Base-by-base conservation (phyloP, 2,329 filamentous ascomycete species). In the Zymoseptoria tritici region DNA sequence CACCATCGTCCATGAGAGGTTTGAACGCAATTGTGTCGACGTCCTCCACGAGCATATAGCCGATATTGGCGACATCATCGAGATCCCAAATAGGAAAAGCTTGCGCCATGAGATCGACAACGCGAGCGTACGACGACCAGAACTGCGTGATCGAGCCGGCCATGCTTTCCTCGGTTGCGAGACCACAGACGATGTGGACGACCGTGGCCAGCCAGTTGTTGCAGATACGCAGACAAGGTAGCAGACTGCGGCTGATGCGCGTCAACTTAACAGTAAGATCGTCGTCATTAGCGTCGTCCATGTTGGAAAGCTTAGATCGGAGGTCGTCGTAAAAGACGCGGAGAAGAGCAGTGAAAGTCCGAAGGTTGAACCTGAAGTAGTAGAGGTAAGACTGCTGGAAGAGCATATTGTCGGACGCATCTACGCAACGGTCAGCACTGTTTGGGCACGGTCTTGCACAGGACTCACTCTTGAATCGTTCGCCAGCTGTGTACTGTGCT, bases 341-440 rank as follows among this genome's bases (percentile, higher is more conserved):
- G 52, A 92, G 82, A 31, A 96, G 79, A 0, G 83, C 83, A 58
- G 86, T 83, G 67, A 95, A 87, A 9, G 88, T 90, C 56, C 87
- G 87, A 54, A 91, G 79, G 68, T 96, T 96, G 62, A 96, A 83
- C 22, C 86, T 82, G 52, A 95, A 79, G 60, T 89, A 85, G 68
- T 87, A 91, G 60, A 81, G 77, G 65, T 78, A 81, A 26, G 74
- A 67, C 60, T 66, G 73, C 72, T 66, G 74, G 67, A 59, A 72
- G 11, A 50, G 49, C 66, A 64, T 62, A 54, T 63, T 65, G 67
- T 51, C 64, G 66, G 60, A 64, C 65, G 58, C 61, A 13, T 56
- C 63, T 64, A 54, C 16, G 22, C 11, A 20, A 5, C 19, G 13
- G 21, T 54, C 29, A 54, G 55, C 42, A 22, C 57, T 16, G 13